Evolutionary conservation across 2,329 filamentous ascomycete genomes (phyloP), one percentile per base, ranked within the genome.

Genomic region (Scedosporium boydii): DNA sequence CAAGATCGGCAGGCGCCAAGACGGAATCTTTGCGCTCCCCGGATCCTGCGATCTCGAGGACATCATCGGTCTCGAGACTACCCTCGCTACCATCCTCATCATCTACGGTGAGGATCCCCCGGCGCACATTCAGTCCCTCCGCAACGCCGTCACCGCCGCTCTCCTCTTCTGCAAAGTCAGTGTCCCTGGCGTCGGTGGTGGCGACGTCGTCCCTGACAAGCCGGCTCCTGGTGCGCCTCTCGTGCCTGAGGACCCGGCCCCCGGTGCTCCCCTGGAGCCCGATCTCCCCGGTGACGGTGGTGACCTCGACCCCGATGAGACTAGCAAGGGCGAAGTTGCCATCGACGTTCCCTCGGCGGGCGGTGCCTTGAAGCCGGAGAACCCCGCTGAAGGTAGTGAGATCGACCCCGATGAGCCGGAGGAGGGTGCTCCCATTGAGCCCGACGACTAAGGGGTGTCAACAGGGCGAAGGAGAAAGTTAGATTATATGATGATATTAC

Each of bases 191-290:
- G 72, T 38, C 2, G 38, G 34, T 34, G 38, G 34, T 34, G 72
- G 70, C 1, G 68, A 70, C 56, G 64, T 75, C 44, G 65, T 67
- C 12, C 73, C 74, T 4, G 67, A 69, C 6, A 67, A 66, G 3
- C 67, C 68, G 4, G 51, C 68, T 5, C 69, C 69, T 16, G 70
- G 70, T 3, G 68, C 68, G 3, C 63, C 65, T 23, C 61, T 75
- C 23, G 66, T 58, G 12, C 72, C 73, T 26, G 72, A 73, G 60
- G 66, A 67, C 16, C 67, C 67, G 38, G 63, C 70, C 16, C 71
- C 72, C 41, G 73, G 70, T 23, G 71, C 70, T 2, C 63, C 68
- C 18, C 65, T 73, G n/a, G 63, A 66, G 56, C 61, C 69, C 26
- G 61, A 64, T 41, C 57, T 48, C 1, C 61, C 66, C 18, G 51